Percentiles rank a stretch among this genome's conserved stretches.
Conservation (phyloP, 2,329 filamentous ascomycete genomes). For the Exophiala mesophila region DNA sequence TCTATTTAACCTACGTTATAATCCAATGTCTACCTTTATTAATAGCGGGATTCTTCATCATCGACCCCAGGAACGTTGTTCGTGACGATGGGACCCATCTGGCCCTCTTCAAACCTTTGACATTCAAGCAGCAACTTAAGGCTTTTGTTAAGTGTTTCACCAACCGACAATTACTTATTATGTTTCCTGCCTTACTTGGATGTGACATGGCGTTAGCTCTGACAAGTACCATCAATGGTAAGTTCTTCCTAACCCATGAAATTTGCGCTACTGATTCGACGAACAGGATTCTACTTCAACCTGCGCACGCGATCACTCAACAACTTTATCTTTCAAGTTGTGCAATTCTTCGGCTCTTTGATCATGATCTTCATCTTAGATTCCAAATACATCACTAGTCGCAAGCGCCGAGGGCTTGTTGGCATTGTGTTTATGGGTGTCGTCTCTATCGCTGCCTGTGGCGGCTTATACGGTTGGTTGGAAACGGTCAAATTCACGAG, state of each 20-base stretch:
- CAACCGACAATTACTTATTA: conserved; percentile 17
- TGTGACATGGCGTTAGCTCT: conserved; percentile 20
- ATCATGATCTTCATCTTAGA: conserved; percentile 30
- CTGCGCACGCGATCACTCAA: conserved; percentile 23
- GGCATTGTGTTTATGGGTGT: conserved; percentile 14
- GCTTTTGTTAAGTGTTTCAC: conserved; percentile 15
- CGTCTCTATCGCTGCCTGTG: conserved; percentile 13
- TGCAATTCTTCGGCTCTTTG: conserved; percentile 17
- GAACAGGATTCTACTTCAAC: no score
- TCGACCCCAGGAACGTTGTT: conserved; percentile 21
- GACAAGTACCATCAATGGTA: background rate
- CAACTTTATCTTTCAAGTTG: conserved; percentile 22
- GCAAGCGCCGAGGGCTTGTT: conserved; percentile 16
- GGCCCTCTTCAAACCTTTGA: conserved; percentile 22
- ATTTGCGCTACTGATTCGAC: no score
- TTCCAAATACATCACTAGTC: conserved; percentile 23
- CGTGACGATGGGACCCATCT: conserved; percentile 26
- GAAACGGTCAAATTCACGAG: conserved; percentile 12
- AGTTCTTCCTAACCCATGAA: no score
- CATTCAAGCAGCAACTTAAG: conserved; percentile 19
- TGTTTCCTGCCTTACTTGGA: conserved; percentile 14
- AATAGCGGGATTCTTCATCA: conserved; percentile 7
- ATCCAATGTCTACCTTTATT: background rate
- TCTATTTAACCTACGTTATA: conserved; percentile 9
- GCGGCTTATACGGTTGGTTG: conserved; percentile 19